These are phyloP conservation scores for Beauveria medogensis DNA, from an alignment of 2,329 filamentous ascomycete species.

Conservation along the genomic window DNA sequence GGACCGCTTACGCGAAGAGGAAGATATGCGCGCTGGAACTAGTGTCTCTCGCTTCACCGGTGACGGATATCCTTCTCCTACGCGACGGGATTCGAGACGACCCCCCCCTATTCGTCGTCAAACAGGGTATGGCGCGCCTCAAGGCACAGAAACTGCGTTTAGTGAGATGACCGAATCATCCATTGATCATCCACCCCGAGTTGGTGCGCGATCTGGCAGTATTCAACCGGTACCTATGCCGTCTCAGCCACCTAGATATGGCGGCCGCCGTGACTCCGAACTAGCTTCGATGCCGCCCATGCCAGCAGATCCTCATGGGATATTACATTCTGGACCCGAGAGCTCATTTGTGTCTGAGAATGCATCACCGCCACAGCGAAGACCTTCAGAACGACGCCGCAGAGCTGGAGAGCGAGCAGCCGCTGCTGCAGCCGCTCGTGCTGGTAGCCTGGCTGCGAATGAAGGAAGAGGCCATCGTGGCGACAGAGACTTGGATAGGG, in stretches of 20 bases:
- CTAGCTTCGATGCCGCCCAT: conserved; percentile 45
- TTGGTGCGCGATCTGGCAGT: conserved; percentile 7
- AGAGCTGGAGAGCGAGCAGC: conserved; percentile 37
- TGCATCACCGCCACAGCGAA: conserved; percentile 32
- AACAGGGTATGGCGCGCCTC: conserved; percentile 21
- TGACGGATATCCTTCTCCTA: conserved; percentile 51
- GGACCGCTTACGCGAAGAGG: conserved; percentile 34
- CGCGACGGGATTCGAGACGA: conserved; percentile 28
- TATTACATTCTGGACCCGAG: conserved; percentile 24
- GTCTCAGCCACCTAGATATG: conserved; percentile 20
- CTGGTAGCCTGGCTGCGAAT: conserved; percentile 39
- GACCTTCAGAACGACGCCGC: conserved; percentile 37
- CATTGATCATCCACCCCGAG: conserved; percentile 20
- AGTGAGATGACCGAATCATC: conserved; percentile 30
- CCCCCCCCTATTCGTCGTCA: conserved; percentile 23
- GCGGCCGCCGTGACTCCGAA: conserved; percentile 26
- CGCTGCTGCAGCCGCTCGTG: conserved; percentile 39
- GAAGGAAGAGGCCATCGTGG: conserved; percentile 31
- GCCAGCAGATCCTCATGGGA: conserved; percentile 44
- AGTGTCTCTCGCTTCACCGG: conserved; percentile 59
- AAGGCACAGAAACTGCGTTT: conserved; percentile 20
- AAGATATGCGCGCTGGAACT: conserved; percentile 51
- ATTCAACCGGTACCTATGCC: not conserved
- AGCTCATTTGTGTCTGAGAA: conserved; percentile 23
- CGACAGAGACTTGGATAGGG: conserved; percentile 29